These are phyloP conservation scores for Blastocystis sp. DNA, from an alignment of 352 stramenopile genomes.

Conservation along the genomic window DNA sequence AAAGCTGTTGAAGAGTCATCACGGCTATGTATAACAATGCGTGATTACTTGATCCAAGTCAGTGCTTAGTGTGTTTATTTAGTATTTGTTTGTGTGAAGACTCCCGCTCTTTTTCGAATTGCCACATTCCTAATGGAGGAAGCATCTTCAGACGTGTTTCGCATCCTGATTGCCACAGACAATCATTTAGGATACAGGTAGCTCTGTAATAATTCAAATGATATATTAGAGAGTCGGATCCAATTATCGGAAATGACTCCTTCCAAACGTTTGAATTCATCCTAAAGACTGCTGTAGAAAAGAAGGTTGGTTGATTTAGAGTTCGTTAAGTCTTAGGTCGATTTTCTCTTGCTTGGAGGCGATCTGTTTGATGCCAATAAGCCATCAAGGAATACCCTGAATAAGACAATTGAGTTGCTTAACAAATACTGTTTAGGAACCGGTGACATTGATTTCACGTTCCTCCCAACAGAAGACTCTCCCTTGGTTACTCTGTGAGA, in stretches of 20 bases:
- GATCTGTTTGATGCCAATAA: conserved; percentile 99
- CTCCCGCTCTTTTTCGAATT: conserved; percentile 27
- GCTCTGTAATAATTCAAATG: background rate
- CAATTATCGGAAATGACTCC: conserved; percentile 83
- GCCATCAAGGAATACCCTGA: conserved; percentile 84
- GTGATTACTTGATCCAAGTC: conserved; percentile 1
- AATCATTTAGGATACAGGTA: conserved; percentile 81
- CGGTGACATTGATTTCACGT: conserved; percentile 68
- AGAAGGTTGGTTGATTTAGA: conserved; percentile 66
- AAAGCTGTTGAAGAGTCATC: conserved; percentile 47
- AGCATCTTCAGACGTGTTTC: conserved; percentile 69
- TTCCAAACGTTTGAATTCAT: conserved; percentile 80
- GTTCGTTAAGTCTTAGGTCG: conserved; percentile 72
- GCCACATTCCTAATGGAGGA: background rate
- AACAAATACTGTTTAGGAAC: conserved; percentile 84
- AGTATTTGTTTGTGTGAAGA: conserved; percentile 28
- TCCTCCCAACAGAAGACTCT: conserved; percentile 30
- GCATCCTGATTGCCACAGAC: conserved; percentile 91
- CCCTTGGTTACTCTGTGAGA: conserved; percentile 28
- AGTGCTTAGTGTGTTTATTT: conserved; percentile 17
- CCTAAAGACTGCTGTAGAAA: conserved; percentile 69
- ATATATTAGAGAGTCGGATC: conserved; percentile 79
- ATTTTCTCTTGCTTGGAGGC: conserved; percentile 86
- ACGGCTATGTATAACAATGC: conserved; percentile 21
- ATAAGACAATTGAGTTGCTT: conserved; percentile 91